phyloP scores from a whole-genome alignment of 306 rosid species.

The Cotoneaster glaucophyllus region DNA sequence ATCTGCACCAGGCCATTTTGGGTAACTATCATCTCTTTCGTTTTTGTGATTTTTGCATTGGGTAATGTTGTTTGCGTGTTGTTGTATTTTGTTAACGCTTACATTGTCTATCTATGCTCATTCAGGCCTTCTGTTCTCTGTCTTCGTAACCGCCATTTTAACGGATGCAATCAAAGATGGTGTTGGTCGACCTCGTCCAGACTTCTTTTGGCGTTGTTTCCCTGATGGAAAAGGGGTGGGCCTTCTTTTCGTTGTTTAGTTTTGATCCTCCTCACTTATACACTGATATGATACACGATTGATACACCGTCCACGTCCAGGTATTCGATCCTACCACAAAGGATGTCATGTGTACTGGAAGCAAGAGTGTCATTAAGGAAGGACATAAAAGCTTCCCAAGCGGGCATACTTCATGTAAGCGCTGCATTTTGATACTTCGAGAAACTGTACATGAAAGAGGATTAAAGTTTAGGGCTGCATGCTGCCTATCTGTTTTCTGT shows the following conservation, averaged over 20 bases:
- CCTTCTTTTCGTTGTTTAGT: constrained; percentile 3
- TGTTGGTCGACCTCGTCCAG: constrained; percentile 92
- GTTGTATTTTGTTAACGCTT: constrained; percentile 1
- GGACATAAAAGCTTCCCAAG: constrained; percentile 98
- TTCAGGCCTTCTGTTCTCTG: constrained; percentile 81
- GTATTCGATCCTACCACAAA: constrained; percentile 48
- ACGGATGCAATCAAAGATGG: constrained; percentile 93
- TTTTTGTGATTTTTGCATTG: constrained; percentile 4
- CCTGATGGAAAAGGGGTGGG: constrained; percentile 83
- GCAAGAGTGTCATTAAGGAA: constrained; percentile 62
- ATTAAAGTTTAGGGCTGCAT: neutral
- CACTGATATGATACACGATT: constrained; percentile 9
- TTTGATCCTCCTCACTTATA: constrained; percentile 11
- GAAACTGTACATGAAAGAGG: neutral
- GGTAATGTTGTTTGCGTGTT: neutral
- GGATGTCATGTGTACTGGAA: constrained; percentile 65
- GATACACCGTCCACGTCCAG: constrained; percentile 32
- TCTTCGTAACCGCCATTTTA: constrained; percentile 70
- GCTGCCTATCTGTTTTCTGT: neutral
- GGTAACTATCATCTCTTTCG: constrained; percentile 36
- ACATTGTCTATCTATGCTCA: constrained; percentile 10
- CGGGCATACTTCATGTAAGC: constrained; percentile 94
- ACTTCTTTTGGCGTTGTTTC: constrained; percentile 97
- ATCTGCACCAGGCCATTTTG: constrained; percentile 79
- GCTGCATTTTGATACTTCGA: constrained; percentile 5